phyloP scores from a whole-genome alignment of 1,284 basidiomycete genomes.

The Chiua sp. region DNA sequence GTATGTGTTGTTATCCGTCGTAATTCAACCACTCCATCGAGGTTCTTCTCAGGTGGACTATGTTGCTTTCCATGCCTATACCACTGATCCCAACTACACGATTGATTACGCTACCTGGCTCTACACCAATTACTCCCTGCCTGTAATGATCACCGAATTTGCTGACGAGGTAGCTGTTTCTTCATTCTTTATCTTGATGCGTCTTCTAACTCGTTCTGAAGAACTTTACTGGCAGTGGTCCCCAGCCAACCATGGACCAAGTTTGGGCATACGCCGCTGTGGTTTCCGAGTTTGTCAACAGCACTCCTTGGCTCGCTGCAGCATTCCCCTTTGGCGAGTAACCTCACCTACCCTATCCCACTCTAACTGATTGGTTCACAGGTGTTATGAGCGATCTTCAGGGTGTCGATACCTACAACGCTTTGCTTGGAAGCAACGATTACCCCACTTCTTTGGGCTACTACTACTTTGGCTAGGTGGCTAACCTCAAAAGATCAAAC shows the following conservation, averaged over 20 bases:
- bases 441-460: conserved; percentile 56
- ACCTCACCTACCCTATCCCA: not conserved
- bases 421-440: conserved; percentile 49
- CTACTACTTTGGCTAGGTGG: conserved; percentile 24
- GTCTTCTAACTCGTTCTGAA: conserved; percentile 33
- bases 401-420: conserved; percentile 67
- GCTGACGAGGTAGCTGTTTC: conserved; percentile 57
- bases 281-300: conserved; percentile 61
- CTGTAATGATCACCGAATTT: conserved; percentile 72
- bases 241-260: conserved; percentile 52
- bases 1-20: conserved; percentile 46
- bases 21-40: conserved; percentile 3
- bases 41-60: conserved; percentile 49
- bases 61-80: conserved; percentile 68
- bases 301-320: conserved; percentile 52
- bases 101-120: conserved; percentile 56
- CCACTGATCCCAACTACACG: conserved; percentile 50
- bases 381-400: conserved; percentile 69
- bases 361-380: conserved; percentile 29
- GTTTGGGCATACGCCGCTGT: conserved; percentile 60
- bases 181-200: too few species aligned
- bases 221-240: conserved; percentile 62
- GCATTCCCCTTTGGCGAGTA: conserved; percentile 71
- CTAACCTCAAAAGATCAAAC: not conserved
- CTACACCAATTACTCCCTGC: conserved; percentile 51